phyloP scores from a whole-genome alignment of 2,329 filamentous ascomycete species.

The Setomelanomma holmii region DNA sequence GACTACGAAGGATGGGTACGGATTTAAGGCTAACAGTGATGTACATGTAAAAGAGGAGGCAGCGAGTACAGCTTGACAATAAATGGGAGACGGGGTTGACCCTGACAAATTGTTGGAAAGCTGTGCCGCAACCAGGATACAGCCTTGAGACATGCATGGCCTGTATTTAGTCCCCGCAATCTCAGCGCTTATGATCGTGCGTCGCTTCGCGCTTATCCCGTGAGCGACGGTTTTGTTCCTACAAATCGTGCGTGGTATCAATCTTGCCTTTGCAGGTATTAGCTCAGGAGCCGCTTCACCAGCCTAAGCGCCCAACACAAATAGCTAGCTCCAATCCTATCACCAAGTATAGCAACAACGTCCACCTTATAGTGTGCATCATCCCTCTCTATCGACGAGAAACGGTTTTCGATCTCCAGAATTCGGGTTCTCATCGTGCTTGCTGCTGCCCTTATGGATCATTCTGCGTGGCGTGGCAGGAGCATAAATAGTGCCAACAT shows the following conservation, averaged over 20 bases:
- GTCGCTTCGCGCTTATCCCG: not conserved
- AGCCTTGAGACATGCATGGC: too few species aligned
- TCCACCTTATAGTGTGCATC: not conserved
- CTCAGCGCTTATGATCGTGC: too few species aligned
- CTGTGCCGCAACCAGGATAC: not conserved
- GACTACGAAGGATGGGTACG: constrained; percentile 40
- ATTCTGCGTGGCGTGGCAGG: not conserved
- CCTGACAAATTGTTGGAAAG: not conserved
- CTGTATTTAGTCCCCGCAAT: too few species aligned
- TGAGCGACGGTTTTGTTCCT: not conserved
- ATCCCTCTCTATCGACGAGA: not conserved
- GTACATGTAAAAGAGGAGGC: constrained; percentile 1
- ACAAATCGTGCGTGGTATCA: not conserved
- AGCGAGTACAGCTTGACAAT: constrained; percentile 10
- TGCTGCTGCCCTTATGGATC: not conserved
- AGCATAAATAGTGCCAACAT: not conserved
- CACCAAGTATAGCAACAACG: not conserved
- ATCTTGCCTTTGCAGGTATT: not conserved
- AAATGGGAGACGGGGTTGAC: not conserved
- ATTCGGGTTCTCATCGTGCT: not conserved
- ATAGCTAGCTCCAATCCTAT: not conserved
- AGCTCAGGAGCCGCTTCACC: not conserved
- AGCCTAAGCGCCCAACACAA: not conserved
- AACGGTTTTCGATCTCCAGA: not conserved
- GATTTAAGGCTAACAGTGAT: constrained; percentile 30